These are phyloP conservation scores for Ogataea henricii DNA, from an alignment of 805 yeast species.

Conservation along the genomic window DNA sequence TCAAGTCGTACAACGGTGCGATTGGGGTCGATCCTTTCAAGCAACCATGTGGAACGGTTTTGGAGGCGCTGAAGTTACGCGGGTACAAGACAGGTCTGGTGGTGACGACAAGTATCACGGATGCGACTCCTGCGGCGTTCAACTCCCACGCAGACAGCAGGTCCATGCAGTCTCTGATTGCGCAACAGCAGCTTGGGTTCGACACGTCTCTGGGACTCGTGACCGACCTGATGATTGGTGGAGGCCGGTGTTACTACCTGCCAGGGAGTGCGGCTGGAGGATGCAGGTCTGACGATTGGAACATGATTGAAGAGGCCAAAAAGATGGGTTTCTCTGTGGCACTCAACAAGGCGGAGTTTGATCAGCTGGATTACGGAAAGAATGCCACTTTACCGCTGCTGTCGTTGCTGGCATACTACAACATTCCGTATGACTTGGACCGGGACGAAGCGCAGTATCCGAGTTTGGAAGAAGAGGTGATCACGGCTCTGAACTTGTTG, in stretches of 20 bases:
- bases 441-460: conserved; percentile 64
- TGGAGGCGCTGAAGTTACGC: conserved; percentile 81
- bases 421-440: conserved; percentile 86
- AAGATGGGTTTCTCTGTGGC: conserved; percentile 65
- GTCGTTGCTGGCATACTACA: conserved; percentile 71
- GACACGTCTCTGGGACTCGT: conserved; percentile 70
- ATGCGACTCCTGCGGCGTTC: conserved; percentile 94
- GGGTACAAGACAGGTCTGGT: conserved; percentile 89
- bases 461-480: conserved; percentile 75
- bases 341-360: conserved; percentile 60
- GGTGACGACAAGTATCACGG: conserved; percentile 89
- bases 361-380: conserved; percentile 53
- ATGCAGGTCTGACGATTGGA: conserved; percentile 69
- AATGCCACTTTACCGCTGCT: conserved; percentile 76
- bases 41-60: conserved; percentile 81
- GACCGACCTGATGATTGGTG: conserved; percentile 87
- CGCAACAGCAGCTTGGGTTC: conserved; percentile 81
- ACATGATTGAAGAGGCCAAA: conserved; percentile 66
- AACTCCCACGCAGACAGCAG: conserved; percentile 78
- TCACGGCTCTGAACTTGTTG: conserved; percentile 71
- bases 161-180: conserved; percentile 80
- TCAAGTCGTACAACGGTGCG: conserved; percentile 87
- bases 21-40: conserved; percentile 75
- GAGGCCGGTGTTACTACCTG: conserved; percentile 84
- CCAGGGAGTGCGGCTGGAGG: conserved; percentile 55